phyloP scores from a whole-genome alignment of 495 filamentous ascomycete genomes.

The Staphylotrichum tortipilum region DNA sequence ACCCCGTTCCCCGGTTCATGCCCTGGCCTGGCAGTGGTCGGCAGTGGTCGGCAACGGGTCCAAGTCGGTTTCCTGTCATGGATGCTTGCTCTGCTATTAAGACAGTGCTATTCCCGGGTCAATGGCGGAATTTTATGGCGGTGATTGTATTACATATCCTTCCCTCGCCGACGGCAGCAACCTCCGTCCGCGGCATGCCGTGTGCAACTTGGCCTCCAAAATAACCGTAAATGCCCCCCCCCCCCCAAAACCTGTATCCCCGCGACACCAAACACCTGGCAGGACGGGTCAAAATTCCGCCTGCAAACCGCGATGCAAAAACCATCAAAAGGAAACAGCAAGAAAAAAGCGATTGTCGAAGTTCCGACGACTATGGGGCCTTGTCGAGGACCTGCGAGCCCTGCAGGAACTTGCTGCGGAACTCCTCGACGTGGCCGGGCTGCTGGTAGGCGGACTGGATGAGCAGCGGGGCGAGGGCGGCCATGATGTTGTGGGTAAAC shows the following conservation, averaged over 20 bases:
- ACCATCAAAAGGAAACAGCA: no score
- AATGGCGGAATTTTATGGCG: no score
- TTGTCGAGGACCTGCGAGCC: slow-evolving; percentile 11
- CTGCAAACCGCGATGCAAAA: slow-evolving; percentile 2
- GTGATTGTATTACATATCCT: no score
- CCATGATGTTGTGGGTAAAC: slow-evolving; percentile 17
- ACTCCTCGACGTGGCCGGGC: slow-evolving; percentile 11
- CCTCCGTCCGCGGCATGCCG: neutral
- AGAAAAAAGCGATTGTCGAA: no score
- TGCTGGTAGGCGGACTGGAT: slow-evolving; percentile 12
- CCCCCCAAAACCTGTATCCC: neutral
- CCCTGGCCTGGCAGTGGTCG: no score
- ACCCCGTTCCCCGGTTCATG: no score
- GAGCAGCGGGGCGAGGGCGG: slow-evolving; percentile 17
- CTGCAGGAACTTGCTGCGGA: slow-evolving; percentile 10
- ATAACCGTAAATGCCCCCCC: neutral
- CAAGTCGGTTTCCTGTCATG: no score
- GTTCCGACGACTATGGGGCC: neutral
- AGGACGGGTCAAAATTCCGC: neutral
- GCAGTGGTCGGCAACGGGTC: no score
- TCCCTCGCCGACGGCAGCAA: neutral
- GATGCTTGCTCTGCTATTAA: no score
- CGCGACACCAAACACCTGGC: neutral
- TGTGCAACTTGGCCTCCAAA: neutral
- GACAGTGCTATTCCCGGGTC: no score